Evolutionary conservation across 2,329 filamentous ascomycete species (phyloP).

Genomic region (Fusarium austroafricanum): DNA sequence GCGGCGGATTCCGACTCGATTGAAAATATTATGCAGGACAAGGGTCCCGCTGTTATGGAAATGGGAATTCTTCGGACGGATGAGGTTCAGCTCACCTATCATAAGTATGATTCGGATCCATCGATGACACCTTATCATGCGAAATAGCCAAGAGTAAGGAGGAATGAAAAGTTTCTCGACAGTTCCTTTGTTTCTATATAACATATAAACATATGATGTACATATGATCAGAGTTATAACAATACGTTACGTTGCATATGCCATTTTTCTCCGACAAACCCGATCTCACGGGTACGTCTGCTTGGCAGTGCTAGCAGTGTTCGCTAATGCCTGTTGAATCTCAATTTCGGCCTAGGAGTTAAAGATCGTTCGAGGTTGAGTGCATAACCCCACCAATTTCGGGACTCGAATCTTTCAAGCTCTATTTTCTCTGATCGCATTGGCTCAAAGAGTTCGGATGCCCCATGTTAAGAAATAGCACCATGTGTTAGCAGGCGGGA

Average conservation of each 20-base stretch:
- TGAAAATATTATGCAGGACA: slow-evolving; percentile 18
- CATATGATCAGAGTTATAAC: neutral
- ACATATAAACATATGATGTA: too few relatives aligned
- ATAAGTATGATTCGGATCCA: neutral
- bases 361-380: neutral
- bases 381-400: neutral
- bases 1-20: slow-evolving; percentile 9
- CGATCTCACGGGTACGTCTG: too few relatives aligned
- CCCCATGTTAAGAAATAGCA: neutral
- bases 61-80: slow-evolving; percentile 18
- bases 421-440: neutral
- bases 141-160: neutral
- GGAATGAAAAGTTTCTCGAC: neutral
- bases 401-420: neutral
- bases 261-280: neutral
- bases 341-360: neutral
- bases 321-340: neutral
- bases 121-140: neutral
- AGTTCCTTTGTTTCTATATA: neutral
- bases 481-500: neutral
- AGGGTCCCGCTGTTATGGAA: slow-evolving; percentile 8
- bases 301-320: too few relatives aligned
- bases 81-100: slow-evolving; percentile 15
- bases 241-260: neutral
- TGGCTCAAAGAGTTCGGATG: neutral